Evolutionary conservation across 495 filamentous ascomycete species (phyloP).

Genomic region (Penicillium waksmanii): DNA sequence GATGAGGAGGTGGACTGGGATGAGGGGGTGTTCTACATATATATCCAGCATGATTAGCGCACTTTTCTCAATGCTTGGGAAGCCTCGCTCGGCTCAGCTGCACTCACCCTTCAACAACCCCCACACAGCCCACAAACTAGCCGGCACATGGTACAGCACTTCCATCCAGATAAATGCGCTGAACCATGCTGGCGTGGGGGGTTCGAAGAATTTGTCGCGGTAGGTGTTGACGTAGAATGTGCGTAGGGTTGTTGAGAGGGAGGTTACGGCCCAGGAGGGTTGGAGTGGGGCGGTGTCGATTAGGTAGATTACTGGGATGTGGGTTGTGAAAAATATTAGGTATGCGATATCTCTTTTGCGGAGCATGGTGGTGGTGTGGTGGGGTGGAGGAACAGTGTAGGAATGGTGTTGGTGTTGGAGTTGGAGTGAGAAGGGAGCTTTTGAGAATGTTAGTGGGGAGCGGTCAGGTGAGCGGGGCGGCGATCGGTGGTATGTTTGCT

Average conservation of each 20-base stretch:
- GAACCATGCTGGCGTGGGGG: constrained; percentile 69
- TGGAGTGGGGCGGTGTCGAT: constrained; percentile 70
- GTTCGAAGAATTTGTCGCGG: constrained; percentile 76
- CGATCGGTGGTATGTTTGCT: constrained; percentile 25
- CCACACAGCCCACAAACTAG: constrained; percentile 66
- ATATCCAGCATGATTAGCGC: too few species aligned
- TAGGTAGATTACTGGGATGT: constrained; percentile 68
- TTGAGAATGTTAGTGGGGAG: background rate
- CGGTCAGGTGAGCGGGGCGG: constrained; percentile 19
- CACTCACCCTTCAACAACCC: constrained; percentile 55
- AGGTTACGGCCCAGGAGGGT: constrained; percentile 56
- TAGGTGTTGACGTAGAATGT: constrained; percentile 67
- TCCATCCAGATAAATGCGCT: constrained; percentile 69
- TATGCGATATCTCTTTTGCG: constrained; percentile 62
- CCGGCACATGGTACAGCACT: constrained; percentile 66
- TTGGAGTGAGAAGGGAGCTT: background rate
- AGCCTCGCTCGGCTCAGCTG: background rate
- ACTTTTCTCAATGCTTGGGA: too few species aligned
- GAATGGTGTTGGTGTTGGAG: background rate
- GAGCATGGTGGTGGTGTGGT: constrained; percentile 2
- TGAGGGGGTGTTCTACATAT: constrained; percentile 59
- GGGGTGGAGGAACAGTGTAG: background rate
- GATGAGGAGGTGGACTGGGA: constrained; percentile 68
- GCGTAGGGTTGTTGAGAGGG: constrained; percentile 55
- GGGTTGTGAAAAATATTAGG: constrained; percentile 69